Percentiles rank a stretch among this genome's conserved stretches.
Conservation (phyloP, 306 rosid species). For the Inga leiocalycina region DNA sequence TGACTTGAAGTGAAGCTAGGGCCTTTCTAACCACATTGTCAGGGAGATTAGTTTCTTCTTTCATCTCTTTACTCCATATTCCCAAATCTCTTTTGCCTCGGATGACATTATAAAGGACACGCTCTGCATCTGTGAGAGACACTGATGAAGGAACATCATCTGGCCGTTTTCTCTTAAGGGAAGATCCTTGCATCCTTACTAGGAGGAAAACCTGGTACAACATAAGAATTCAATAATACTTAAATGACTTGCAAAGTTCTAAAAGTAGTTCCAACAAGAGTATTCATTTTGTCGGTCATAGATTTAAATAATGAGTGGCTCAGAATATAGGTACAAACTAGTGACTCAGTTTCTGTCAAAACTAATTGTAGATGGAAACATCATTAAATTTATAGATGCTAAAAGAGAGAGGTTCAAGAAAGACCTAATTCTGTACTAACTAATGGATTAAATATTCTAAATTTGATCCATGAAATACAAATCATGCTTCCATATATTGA, state of each 20-base stretch:
- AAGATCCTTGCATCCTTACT: conserved; percentile 45
- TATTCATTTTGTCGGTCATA: conserved; percentile 1
- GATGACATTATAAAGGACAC: conserved; percentile 50
- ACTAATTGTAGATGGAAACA: background rate
- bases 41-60: conserved; percentile 51
- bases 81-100: conserved; percentile 58
- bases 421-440: background rate
- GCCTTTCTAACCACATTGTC: conserved; percentile 45
- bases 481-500: background rate
- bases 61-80: conserved; percentile 66
- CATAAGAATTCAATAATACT: background rate
- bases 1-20: conserved; percentile 50
- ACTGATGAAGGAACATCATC: conserved; percentile 26
- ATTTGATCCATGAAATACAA: background rate
- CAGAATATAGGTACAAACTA: background rate
- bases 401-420: background rate
- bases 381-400: background rate
- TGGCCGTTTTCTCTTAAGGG: conserved; percentile 58
- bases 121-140: conserved; percentile 55
- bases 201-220: background rate
- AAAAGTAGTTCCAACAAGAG: background rate
- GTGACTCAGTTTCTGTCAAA: background rate
- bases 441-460: background rate
- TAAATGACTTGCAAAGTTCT: background rate
- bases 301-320: background rate